phyloP scores from a whole-genome alignment of 2,329 filamentous ascomycete species.

The Fusarium humuli region DNA sequence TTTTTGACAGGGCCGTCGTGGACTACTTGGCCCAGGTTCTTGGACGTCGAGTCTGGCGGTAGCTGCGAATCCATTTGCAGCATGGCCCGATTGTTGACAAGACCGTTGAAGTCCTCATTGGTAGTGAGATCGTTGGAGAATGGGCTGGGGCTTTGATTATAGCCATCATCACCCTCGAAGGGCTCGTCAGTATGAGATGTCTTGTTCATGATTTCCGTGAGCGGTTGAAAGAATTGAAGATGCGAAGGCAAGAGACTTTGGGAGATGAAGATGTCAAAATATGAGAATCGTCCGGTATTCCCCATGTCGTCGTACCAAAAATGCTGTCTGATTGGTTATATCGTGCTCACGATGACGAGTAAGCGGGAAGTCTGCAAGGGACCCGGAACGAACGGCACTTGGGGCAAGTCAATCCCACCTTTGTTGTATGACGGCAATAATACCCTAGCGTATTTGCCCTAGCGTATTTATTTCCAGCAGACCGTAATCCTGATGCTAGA shows the following conservation, averaged over 20 bases:
- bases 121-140: constrained; percentile 29
- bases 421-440: background rate
- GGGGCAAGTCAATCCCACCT: background rate
- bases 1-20: background rate
- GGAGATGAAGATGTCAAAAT: background rate
- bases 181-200: constrained; percentile 37
- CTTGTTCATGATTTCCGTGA: constrained; percentile 21
- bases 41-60: background rate
- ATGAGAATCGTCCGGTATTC: background rate
- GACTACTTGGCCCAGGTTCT: background rate
- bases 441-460: background rate
- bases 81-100: background rate
- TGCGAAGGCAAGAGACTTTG: background rate
- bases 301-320: background rate
- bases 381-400: background rate
- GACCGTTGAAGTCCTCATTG: constrained; percentile 31
- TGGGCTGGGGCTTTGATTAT: constrained; percentile 32
- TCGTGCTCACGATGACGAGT: background rate
- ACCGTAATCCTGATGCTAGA: rapidly evolving
- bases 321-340: background rate
- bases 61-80: background rate
- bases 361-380: background rate
- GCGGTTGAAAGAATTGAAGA: background rate
- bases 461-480: background rate
- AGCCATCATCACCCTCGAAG: constrained; percentile 25